Evolutionary conservation across 139 green algal species (phyloP).

Genomic region (Spirogloea muscicola): DNA sequence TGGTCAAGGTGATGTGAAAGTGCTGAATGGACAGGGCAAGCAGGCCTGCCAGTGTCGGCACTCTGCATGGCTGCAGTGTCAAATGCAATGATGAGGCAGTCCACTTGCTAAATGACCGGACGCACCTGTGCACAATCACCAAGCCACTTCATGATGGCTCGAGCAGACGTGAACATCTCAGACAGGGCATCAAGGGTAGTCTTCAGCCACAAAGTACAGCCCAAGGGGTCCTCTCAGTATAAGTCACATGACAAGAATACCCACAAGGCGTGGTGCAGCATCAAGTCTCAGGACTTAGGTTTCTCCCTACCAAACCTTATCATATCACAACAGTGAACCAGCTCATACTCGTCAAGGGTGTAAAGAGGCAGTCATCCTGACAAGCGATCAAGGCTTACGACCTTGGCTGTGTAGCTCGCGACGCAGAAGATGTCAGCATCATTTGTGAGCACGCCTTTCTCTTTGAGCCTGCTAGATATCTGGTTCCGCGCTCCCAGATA

Average conservation of each 20-base stretch:
- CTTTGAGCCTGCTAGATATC: conserved; percentile 71
- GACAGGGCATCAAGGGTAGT: conserved; percentile 70
- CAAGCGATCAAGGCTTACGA: not conserved
- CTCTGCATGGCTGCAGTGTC: too few species aligned
- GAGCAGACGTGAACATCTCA: conserved; percentile 77
- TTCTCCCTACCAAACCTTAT: too few species aligned
- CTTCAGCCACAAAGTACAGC: conserved; percentile 28
- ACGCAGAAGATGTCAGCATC: conserved; percentile 53
- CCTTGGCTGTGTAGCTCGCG: conserved; percentile 67
- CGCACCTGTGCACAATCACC: conserved; percentile 61
- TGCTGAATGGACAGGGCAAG: too few species aligned
- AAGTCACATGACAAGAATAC: not conserved
- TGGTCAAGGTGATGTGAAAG: too few species aligned
- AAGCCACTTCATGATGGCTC: conserved; percentile 87
- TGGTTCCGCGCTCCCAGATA: conserved; percentile 83
- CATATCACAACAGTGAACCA: too few species aligned
- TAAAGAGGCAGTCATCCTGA: not conserved
- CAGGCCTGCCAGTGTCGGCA: too few species aligned
- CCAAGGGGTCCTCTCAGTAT: not conserved
- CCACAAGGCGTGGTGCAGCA: not conserved
- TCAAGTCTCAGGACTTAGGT: too few species aligned
- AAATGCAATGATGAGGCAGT: too few species aligned
- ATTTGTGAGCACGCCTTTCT: conserved; percentile 57
- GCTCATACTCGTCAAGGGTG: too few species aligned
- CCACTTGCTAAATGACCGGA: too few species aligned